A percentile compares a stretch with the other conserved stretches of the same genome.
phyloP scores from a whole-genome alignment of 257 asterid genomes.

The Euphrasia confusa region DNA sequence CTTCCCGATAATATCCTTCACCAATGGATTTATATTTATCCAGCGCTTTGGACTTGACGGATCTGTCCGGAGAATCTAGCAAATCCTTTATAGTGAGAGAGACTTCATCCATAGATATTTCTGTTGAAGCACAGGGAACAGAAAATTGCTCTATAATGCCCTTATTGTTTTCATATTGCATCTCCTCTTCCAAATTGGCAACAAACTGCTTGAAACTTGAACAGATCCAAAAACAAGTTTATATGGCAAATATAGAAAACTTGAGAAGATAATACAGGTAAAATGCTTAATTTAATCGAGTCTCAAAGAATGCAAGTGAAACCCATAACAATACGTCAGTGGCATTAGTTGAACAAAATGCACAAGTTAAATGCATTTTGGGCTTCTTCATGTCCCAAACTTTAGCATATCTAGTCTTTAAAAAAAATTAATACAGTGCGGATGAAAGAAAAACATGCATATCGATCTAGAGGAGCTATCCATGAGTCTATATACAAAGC shows the following conservation, averaged over 20 bases:
- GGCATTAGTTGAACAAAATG: background rate
- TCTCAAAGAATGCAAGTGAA: conserved; percentile 6
- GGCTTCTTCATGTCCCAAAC: background rate
- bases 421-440: background rate
- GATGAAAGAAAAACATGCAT: conserved; percentile 7
- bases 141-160: conserved; percentile 32
- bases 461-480: background rate
- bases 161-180: conserved; percentile 35
- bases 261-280: conserved; percentile 10
- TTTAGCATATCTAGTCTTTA: conserved; percentile 12
- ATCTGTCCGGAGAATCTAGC: conserved; percentile 51
- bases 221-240: conserved; percentile 21
- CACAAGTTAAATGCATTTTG: conserved; percentile 2
- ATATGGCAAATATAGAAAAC: conserved; percentile 8
- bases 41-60: conserved; percentile 59
- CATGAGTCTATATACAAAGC: background rate
- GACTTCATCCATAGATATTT: conserved; percentile 47
- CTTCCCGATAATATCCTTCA: conserved; percentile 56
- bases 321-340: conserved; percentile 1
- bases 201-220: conserved; percentile 73
- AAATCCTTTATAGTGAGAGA: conserved; percentile 55
- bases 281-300: conserved; percentile 7
- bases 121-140: conserved; percentile 29
- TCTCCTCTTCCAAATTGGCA: conserved; percentile 64
- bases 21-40: conserved; percentile 59